Conservation (phyloP, 768 basidiomycete species). For the Coprinopsis sp. region DNA sequence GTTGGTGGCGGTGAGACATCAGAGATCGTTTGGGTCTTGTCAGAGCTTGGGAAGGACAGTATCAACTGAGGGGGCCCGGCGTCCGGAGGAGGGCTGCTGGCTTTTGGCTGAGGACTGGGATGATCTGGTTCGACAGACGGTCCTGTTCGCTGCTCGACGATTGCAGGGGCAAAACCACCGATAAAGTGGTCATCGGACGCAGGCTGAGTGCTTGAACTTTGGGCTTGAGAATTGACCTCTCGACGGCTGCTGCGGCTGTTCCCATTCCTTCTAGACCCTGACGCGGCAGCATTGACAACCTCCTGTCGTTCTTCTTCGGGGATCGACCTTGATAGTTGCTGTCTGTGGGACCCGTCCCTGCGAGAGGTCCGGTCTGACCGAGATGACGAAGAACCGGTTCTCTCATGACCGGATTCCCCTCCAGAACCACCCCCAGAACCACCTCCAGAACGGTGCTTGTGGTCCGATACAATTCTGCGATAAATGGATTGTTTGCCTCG, state of each 20-base stretch:
- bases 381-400: slow-evolving; percentile 53
- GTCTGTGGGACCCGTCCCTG: slow-evolving; percentile 43
- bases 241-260: slow-evolving; percentile 26
- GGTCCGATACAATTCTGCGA: slow-evolving; percentile 66
- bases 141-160: slow-evolving; percentile 23
- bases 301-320: slow-evolving; percentile 38
- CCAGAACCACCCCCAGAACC: too few species aligned
- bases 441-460: slow-evolving; percentile 51
- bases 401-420: slow-evolving; percentile 42
- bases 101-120: background rate
- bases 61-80: slow-evolving; percentile 17
- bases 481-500: slow-evolving; percentile 88
- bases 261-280: slow-evolving; percentile 33
- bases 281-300: slow-evolving; percentile 27
- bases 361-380: slow-evolving; percentile 51
- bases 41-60: slow-evolving; percentile 5
- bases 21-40: slow-evolving; percentile 7
- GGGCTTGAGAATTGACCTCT: slow-evolving; percentile 19
- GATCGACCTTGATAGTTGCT: slow-evolving; percentile 41
- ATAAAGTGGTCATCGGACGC: slow-evolving; percentile 46
- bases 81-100: background rate
- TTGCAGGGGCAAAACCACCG: slow-evolving; percentile 44
- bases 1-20: slow-evolving; percentile 15
- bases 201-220: slow-evolving; percentile 20
- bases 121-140: slow-evolving; percentile 8